These are phyloP conservation scores for Thielaviopsis populi DNA, from an alignment of 2,329 filamentous ascomycete species.

Conservation along the genomic window DNA sequence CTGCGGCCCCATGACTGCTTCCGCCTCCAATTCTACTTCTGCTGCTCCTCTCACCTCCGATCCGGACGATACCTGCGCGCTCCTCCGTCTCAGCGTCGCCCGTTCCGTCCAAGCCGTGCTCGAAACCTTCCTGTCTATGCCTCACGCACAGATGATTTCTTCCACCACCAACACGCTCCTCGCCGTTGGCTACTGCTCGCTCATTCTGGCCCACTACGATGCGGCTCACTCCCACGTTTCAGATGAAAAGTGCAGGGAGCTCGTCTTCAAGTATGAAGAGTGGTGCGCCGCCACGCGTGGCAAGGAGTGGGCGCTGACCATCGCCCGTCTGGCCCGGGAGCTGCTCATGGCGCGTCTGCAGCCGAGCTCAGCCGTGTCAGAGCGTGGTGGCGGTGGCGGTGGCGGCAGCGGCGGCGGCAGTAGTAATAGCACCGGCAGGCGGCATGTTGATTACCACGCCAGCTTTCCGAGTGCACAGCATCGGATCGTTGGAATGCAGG, in stretches of 20 bases:
- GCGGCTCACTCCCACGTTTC: constrained; percentile 13
- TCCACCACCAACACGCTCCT: constrained; percentile 15
- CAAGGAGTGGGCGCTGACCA: constrained; percentile 15
- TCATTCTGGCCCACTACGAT: constrained; percentile 16
- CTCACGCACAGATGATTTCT: constrained; percentile 14
- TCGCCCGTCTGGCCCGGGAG: constrained; percentile 14
- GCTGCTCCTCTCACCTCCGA: neutral
- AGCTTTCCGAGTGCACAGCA: constrained; percentile 11
- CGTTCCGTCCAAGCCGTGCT: constrained; percentile 13
- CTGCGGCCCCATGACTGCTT: no score
- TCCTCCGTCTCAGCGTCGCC: constrained; percentile 12
- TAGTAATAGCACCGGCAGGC: neutral
- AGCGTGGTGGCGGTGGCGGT: neutral
- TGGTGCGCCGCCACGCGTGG: constrained; percentile 15
- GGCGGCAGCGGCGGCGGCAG: no score
- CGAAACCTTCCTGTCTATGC: constrained; percentile 15
- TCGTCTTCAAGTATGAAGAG: constrained; percentile 14
- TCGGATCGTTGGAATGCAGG: neutral
- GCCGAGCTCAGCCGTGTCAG: neutral
- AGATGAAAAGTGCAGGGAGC: constrained; percentile 10
- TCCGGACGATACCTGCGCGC: constrained; percentile 7
- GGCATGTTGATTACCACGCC: constrained; percentile 6
- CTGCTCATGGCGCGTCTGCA: constrained; percentile 14
- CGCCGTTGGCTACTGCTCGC: constrained; percentile 15
- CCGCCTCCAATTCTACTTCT: no score